Conservation (phyloP, 805 yeast species). For the Lipomyces sp. region DNA sequence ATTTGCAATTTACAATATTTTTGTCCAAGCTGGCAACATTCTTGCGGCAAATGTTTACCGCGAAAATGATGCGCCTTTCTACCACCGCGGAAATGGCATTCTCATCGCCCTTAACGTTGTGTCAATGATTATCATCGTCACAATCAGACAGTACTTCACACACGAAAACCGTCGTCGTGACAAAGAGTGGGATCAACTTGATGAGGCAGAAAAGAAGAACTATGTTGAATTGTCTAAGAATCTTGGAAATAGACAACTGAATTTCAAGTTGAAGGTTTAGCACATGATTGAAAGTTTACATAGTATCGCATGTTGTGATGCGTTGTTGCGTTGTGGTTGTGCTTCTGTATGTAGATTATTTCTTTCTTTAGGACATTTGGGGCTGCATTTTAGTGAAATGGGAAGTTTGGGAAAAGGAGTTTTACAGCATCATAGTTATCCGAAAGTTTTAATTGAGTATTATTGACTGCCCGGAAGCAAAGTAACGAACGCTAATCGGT, state of each 20-base stretch:
- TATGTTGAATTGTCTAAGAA: slow-evolving; percentile 49
- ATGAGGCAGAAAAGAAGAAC: slow-evolving; percentile 46
- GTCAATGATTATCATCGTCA: not conserved
- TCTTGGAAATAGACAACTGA: slow-evolving; percentile 56
- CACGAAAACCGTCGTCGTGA: slow-evolving; percentile 38
- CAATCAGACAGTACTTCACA: slow-evolving; percentile 32
- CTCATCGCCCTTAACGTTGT: slow-evolving; percentile 1
- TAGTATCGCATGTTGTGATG: too few species aligned
- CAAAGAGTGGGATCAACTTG: slow-evolving; percentile 49
- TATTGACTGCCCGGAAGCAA: too few species aligned
- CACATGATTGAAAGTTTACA: too few species aligned
- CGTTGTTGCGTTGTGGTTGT: too few species aligned
- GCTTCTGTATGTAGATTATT: too few species aligned
- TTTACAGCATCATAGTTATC: too few species aligned
- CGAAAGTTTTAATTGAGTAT: too few species aligned
- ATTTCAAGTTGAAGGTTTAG: slow-evolving; percentile 37
- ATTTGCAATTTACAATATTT: slow-evolving; percentile 62
- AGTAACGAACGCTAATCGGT: too few species aligned
- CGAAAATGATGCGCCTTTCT: slow-evolving; percentile 54
- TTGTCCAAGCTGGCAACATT: slow-evolving; percentile 57
- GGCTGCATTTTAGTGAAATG: too few species aligned
- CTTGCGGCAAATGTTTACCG: slow-evolving; percentile 55
- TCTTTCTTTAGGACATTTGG: too few species aligned
- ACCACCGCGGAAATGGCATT: slow-evolving; percentile 54
- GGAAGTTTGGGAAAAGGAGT: too few species aligned